Conservation (phyloP, 768 basidiomycete genomes). For the Sporobolomyces roseus region DNA sequence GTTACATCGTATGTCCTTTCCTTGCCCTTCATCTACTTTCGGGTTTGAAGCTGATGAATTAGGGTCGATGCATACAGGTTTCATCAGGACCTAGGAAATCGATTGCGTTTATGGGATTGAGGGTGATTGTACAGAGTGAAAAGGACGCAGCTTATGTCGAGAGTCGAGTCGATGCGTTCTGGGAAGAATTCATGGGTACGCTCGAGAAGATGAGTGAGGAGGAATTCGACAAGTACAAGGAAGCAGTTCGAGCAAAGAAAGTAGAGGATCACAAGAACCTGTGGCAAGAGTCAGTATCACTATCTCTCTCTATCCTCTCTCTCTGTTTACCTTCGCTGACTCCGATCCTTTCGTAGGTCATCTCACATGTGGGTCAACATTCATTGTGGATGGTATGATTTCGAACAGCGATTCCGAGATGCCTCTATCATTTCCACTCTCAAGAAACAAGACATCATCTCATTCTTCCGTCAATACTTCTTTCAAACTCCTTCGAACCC, state of each 20-base stretch:
- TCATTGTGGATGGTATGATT: conserved; percentile 77
- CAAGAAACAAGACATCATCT: conserved; percentile 72
- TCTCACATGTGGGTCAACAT: conserved; percentile 67
- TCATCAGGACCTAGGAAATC: conserved; percentile 53
- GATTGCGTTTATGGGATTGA: conserved; percentile 68
- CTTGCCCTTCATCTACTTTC: conserved; percentile 39
- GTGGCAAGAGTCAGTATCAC: conserved; percentile 60
- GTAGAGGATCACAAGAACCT: conserved; percentile 84
- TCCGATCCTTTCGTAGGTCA: too few relatives aligned
- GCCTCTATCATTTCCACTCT: conserved; percentile 61
- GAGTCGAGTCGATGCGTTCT: conserved; percentile 79
- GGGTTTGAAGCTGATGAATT: conserved; percentile 48
- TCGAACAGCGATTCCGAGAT: conserved; percentile 77
- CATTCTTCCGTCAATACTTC: conserved; percentile 65
- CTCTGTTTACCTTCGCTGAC: too few relatives aligned
- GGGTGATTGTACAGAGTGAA: conserved; percentile 85
- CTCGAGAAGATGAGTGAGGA: conserved; percentile 66
- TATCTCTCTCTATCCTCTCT: not conserved
- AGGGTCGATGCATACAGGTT: conserved; percentile 44
- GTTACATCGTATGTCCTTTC: conserved; percentile 69
- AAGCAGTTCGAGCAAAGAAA: conserved; percentile 72
- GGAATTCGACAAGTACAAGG: conserved; percentile 74
- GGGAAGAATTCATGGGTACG: conserved; percentile 65
- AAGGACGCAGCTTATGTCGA: conserved; percentile 74
- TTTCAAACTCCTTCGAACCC: conserved; percentile 63